phyloP scores from a whole-genome alignment of 2,329 filamentous ascomycete genomes.

The Claviceps sp. region DNA sequence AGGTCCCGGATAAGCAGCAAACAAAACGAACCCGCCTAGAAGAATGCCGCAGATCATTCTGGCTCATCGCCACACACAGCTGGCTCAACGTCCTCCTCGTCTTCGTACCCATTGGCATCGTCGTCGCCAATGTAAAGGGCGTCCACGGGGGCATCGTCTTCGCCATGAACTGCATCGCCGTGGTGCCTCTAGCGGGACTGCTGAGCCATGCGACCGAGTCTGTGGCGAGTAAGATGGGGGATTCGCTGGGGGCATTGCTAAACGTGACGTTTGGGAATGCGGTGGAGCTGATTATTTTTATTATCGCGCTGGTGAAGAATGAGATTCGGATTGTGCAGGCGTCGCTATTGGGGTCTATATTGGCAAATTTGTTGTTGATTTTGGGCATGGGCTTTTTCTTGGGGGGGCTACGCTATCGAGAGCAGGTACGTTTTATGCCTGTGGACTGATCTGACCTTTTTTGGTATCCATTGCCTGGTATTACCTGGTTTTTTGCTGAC shows the following conservation, averaged over 20 bases:
- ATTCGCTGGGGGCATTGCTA: constrained; percentile 58
- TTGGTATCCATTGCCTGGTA: too few relatives aligned
- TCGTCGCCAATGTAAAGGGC: constrained; percentile 39
- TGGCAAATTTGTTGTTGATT: constrained; percentile 79
- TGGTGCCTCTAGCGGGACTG: constrained; percentile 60
- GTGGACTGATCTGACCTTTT: too few relatives aligned
- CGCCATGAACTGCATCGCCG: constrained; percentile 61
- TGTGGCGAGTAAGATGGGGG: constrained; percentile 58
- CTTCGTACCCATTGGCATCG: constrained; percentile 68
- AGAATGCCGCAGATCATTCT: constrained; percentile 36
- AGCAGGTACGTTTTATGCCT: constrained; percentile 44
- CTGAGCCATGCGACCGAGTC: constrained; percentile 63
- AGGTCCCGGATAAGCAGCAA: constrained; percentile 3
- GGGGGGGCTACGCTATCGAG: constrained; percentile 73
- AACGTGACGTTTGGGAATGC: constrained; percentile 72
- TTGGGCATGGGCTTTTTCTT: constrained; percentile 85
- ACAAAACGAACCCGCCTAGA: constrained; percentile 30
- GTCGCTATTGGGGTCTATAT: constrained; percentile 75
- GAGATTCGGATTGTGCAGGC: constrained; percentile 88
- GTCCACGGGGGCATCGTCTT: constrained; percentile 52
- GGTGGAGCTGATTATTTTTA: constrained; percentile 66
- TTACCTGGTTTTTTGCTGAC: background rate
- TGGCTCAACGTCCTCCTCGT: constrained; percentile 67
- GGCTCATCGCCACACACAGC: constrained; percentile 53
- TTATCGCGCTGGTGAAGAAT: constrained; percentile 25